phyloP scores from a whole-genome alignment of 495 filamentous ascomycete genomes.

The Pyrenopolyporus hunteri region DNA sequence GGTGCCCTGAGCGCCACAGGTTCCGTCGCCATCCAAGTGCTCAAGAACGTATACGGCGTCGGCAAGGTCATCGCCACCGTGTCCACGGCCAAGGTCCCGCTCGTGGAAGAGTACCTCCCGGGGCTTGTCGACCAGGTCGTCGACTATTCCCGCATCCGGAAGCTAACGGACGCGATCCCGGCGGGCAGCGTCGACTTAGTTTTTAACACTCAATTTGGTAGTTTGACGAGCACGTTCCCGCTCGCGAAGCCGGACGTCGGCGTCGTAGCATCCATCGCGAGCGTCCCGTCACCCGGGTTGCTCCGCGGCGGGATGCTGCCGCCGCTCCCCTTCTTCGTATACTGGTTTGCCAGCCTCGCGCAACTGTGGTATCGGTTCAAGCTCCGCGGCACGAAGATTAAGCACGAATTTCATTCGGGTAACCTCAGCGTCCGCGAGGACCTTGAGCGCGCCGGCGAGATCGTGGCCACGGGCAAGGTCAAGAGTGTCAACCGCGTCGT shows the following conservation, averaged over 20 bases:
- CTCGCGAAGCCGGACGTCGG: conserved; percentile 49
- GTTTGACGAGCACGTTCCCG: conserved; percentile 42
- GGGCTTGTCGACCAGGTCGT: conserved; percentile 48
- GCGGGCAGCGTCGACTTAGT: conserved; percentile 58
- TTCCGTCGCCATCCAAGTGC: conserved; percentile 56
- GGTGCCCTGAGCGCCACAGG: conserved; percentile 60
- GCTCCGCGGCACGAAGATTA: conserved; percentile 49
- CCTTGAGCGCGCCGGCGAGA: conserved; percentile 49
- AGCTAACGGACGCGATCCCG: conserved; percentile 50
- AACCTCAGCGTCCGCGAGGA: conserved; percentile 44
- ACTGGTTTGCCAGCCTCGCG: conserved; percentile 42
- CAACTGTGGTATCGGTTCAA: conserved; percentile 47
- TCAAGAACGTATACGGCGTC: conserved; percentile 59
- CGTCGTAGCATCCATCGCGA: conserved; percentile 49
- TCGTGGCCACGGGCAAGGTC: conserved; percentile 54
- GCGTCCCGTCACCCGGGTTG: conserved; percentile 45
- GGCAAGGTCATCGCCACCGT: conserved; percentile 59
- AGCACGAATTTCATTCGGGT: conserved; percentile 48
- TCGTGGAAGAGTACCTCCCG: conserved; percentile 50
- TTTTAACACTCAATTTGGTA: conserved; percentile 57
- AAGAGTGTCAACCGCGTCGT: conserved; percentile 52
- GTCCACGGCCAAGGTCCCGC: conserved; percentile 57
- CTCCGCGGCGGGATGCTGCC: conserved; percentile 48
- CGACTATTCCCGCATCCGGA: conserved; percentile 50
- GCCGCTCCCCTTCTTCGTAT: conserved; percentile 43